Evolutionary conservation across 2,329 filamentous ascomycete species (phyloP).

Genomic region (Aureobasidium sp.): DNA sequence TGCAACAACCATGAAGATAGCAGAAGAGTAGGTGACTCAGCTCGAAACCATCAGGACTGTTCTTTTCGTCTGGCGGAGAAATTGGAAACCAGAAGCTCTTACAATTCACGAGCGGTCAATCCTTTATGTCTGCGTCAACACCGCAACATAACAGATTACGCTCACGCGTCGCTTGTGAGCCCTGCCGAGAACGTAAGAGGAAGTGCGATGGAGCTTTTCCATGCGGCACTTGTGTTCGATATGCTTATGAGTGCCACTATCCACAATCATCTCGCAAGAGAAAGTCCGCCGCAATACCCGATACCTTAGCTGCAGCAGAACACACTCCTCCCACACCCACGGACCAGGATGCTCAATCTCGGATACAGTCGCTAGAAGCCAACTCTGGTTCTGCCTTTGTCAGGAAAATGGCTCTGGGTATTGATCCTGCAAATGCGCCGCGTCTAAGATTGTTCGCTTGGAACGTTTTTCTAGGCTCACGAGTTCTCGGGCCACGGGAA

Average conservation of each 20-base stretch:
- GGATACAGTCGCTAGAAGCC: constrained; percentile 43
- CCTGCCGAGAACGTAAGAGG: constrained; percentile 50
- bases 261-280: constrained; percentile 30
- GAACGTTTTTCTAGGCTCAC: constrained; percentile 38
- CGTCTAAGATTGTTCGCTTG: constrained; percentile 51
- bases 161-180: constrained; percentile 29
- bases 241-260: constrained; percentile 49
- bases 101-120: not conserved
- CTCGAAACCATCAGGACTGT: not conserved
- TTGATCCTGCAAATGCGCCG: constrained; percentile 48
- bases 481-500: constrained; percentile 26
- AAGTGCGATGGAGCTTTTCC: constrained; percentile 49
- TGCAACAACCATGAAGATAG: not conserved
- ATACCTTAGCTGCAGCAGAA: constrained; percentile 10
- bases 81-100: too few species aligned
- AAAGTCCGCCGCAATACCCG: constrained; percentile 19
- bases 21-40: not conserved
- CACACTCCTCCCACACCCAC: not conserved
- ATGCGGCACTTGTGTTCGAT: constrained; percentile 47
- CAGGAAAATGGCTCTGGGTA: constrained; percentile 43
- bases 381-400: constrained; percentile 54
- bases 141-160: constrained; percentile 7
- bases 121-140: not conserved
- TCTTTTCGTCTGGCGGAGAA: not conserved
- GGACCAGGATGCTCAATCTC: constrained; percentile 9